Conservation (phyloP, 352 stramenopile species). For the Phytophthora vignae region DNA sequence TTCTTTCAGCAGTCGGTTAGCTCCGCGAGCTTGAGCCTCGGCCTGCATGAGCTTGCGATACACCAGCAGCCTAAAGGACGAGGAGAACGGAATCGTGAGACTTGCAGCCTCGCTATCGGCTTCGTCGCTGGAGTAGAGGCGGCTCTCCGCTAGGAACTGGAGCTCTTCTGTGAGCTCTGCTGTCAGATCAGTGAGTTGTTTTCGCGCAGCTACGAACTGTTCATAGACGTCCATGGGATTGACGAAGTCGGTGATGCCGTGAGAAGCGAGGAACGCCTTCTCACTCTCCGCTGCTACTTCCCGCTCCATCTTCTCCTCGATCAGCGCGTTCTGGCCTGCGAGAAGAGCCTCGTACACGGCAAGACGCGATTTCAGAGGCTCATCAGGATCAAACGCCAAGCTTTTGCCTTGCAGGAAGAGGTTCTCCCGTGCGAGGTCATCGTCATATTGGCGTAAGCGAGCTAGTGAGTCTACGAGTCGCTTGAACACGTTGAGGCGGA, state of each 20-base stretch:
- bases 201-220: slow-evolving; percentile 31
- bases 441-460: slow-evolving; percentile 13
- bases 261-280: slow-evolving; percentile 37
- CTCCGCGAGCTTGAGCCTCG: slow-evolving; percentile 18
- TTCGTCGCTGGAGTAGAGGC: slow-evolving; percentile 26
- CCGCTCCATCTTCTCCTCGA: slow-evolving; percentile 69
- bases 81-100: slow-evolving; percentile 25
- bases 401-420: slow-evolving; percentile 21
- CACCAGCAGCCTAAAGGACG: slow-evolving; percentile 23
- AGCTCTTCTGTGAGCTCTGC: slow-evolving; percentile 22
- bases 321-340: slow-evolving; percentile 49
- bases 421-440: slow-evolving; percentile 27
- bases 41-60: slow-evolving; percentile 27
- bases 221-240: slow-evolving; percentile 33
- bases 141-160: slow-evolving; percentile 28
- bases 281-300: slow-evolving; percentile 49
- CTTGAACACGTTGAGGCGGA: slow-evolving; percentile 32
- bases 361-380: slow-evolving; percentile 39
- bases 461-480: slow-evolving; percentile 12
- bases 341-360: slow-evolving; percentile 56
- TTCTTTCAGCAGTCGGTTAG: slow-evolving; percentile 16
- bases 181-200: slow-evolving; percentile 22
- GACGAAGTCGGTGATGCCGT: slow-evolving; percentile 33
- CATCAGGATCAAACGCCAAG: slow-evolving; percentile 14
- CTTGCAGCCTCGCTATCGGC: slow-evolving; percentile 5